These are phyloP conservation scores for Saturnispora silvae DNA, from an alignment of 805 yeast species.

Conservation along the genomic window DNA sequence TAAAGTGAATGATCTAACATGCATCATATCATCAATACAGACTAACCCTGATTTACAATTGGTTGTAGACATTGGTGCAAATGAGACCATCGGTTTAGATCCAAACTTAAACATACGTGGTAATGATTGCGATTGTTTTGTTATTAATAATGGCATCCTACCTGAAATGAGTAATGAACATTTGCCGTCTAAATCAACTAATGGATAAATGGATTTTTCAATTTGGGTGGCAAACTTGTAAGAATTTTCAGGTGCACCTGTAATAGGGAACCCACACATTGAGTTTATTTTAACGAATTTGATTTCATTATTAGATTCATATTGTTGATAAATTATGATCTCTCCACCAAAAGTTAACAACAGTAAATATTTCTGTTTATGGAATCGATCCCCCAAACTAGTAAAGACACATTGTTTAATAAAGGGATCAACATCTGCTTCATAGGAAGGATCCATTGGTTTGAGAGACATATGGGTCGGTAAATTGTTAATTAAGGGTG, in stretches of 20 bases:
- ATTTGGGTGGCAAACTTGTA: conserved; percentile 56
- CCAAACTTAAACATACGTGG: conserved; percentile 63
- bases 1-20: conserved; percentile 51
- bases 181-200: conserved; percentile 47
- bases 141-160: conserved; percentile 53
- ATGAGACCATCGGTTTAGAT: conserved; percentile 52
- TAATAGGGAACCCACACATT: conserved; percentile 34
- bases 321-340: conserved; percentile 53
- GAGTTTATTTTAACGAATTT: conserved; percentile 35
- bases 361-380: conserved; percentile 53
- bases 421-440: conserved; percentile 58
- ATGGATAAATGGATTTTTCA: conserved; percentile 55
- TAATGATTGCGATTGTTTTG: conserved; percentile 51
- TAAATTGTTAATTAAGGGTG: conserved; percentile 38
- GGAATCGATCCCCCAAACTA: conserved; percentile 48
- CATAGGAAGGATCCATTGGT: conserved; percentile 37
- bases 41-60: conserved; percentile 42
- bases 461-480: conserved; percentile 34
- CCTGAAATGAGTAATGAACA: conserved; percentile 66
- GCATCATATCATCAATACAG: conserved; percentile 58
- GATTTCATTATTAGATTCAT: conserved; percentile 33
- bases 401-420: conserved; percentile 59
- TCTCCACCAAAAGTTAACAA: conserved; percentile 78
- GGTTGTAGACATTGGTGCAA: conserved; percentile 38
- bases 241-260: conserved; percentile 78